A percentile compares a stretch with the other conserved stretches of the same genome.
phyloP scores from a whole-genome alignment of 306 rosid genomes.

The Trichosanthes cucumerina region DNA sequence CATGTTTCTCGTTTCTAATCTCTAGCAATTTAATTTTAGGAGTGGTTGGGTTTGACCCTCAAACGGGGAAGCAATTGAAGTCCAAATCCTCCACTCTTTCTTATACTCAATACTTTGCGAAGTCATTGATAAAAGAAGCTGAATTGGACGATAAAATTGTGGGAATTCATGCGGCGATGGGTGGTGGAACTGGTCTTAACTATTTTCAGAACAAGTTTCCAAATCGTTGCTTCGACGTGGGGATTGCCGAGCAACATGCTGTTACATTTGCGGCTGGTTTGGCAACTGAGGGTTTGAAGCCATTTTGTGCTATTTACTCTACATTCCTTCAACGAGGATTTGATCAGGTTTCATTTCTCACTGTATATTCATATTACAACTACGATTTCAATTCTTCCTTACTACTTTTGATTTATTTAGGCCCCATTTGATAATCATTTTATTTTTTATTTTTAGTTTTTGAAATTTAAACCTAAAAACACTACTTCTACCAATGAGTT shows the following conservation, averaged over 20 bases:
- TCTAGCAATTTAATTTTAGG: constrained; percentile 26
- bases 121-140: constrained; percentile 78
- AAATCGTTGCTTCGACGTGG: constrained; percentile 74
- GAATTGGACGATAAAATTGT: constrained; percentile 57
- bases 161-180: constrained; percentile 93
- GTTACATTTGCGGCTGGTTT: constrained; percentile 92
- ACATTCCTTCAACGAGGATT: constrained; percentile 85
- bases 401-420: no score
- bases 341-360: constrained; percentile 45
- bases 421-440: no score
- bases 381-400: neutral
- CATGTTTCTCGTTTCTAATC: no score
- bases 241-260: constrained; percentile 89
- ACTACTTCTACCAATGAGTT: no score
- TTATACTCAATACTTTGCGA: constrained; percentile 70
- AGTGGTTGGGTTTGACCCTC: constrained; percentile 74
- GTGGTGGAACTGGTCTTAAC: constrained; percentile 79
- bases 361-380: no score
- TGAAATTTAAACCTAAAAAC: no score
- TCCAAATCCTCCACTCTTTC: constrained; percentile 47
- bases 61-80: constrained; percentile 66
- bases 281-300: constrained; percentile 85
- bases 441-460: no score
- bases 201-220: constrained; percentile 78
- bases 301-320: constrained; percentile 81